Percentiles rank a stretch among this genome's conserved stretches.
phyloP scores from a whole-genome alignment of 2,329 filamentous ascomycete species.

The Alternaria rosae region DNA sequence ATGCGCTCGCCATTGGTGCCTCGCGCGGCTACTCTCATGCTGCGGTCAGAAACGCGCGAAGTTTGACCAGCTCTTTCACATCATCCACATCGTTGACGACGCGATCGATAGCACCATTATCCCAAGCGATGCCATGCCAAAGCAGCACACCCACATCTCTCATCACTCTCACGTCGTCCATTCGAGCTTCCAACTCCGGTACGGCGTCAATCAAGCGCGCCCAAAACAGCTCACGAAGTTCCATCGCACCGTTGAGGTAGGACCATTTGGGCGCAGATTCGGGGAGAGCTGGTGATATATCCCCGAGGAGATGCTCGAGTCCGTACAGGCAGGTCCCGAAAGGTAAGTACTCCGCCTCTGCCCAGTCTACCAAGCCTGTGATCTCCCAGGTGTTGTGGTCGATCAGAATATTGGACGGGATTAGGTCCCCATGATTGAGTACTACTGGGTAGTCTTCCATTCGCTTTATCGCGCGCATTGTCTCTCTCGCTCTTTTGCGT shows the following conservation, averaged over 20 bases:
- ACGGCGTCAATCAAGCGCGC: slow-evolving; percentile 45
- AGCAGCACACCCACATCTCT: slow-evolving; percentile 65
- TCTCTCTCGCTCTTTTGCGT: slow-evolving; percentile 22
- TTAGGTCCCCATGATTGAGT: slow-evolving; percentile 68
- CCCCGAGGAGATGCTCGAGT: slow-evolving; percentile 66
- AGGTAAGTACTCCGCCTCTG: slow-evolving; percentile 67
- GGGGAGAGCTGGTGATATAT: slow-evolving; percentile 37
- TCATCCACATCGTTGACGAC: slow-evolving; percentile 63
- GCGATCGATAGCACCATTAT: slow-evolving; percentile 65
- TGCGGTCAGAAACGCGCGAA: slow-evolving; percentile 53
- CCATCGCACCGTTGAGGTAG: slow-evolving; percentile 56
- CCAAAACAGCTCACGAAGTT: slow-evolving; percentile 63
- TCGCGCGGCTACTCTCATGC: neutral
- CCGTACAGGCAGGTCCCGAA: slow-evolving; percentile 68
- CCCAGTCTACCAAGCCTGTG: slow-evolving; percentile 69
- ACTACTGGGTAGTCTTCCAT: slow-evolving; percentile 60
- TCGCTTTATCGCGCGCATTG: slow-evolving; percentile 52
- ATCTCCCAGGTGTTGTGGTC: slow-evolving; percentile 54
- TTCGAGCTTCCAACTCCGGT: slow-evolving; percentile 45
- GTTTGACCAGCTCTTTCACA: slow-evolving; percentile 60
- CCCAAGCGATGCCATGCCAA: slow-evolving; percentile 71
- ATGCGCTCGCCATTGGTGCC: neutral
- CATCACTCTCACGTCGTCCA: slow-evolving; percentile 53
- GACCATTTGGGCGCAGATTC: slow-evolving; percentile 15
- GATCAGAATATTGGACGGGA: slow-evolving; percentile 66